A percentile compares a stretch with the other conserved stretches of the same genome.
Conservation (phyloP, 129 eudicot genomes). For the Mikania micrantha region DNA sequence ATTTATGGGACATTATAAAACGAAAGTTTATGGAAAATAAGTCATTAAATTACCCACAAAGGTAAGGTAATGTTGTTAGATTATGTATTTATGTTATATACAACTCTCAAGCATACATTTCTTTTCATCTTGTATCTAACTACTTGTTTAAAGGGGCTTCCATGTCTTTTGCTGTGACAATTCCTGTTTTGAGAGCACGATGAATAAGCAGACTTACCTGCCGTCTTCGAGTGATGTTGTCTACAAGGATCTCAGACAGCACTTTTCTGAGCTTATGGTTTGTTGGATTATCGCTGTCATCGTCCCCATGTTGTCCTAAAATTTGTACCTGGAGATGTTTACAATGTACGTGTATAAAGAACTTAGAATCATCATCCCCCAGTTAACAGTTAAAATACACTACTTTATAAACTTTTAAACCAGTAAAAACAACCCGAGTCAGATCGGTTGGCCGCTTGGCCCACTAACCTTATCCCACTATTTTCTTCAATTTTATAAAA, state of each 20-base stretch:
- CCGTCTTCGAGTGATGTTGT: slow-evolving; percentile 55
- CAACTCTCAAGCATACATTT: slow-evolving; percentile 17
- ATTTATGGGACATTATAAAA: no score
- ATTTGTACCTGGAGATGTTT: slow-evolving; percentile 36
- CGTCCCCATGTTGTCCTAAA: slow-evolving; percentile 33
- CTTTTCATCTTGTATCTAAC: slow-evolving; percentile 34
- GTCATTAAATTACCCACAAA: no score
- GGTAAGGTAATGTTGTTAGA: background rate
- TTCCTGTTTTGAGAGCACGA: slow-evolving; percentile 34
- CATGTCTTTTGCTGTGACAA: slow-evolving; percentile 24
- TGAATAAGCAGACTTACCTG: slow-evolving; percentile 57
- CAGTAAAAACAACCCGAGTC: no score
- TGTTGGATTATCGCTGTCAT: slow-evolving; percentile 6
- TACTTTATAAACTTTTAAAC: no score
- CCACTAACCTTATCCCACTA: no score
- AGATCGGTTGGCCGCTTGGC: no score
- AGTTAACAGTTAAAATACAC: no score
- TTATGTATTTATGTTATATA: slow-evolving; percentile 26
- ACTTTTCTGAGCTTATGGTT: slow-evolving; percentile 40
- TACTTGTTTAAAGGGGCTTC: slow-evolving; percentile 21
- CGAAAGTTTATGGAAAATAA: no score
- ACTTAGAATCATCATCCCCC: background rate
- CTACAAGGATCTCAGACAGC: slow-evolving; percentile 42
- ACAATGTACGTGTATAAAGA: background rate
- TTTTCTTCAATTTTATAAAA: no score